Conservation (phyloP, 352 stramenopile genomes). For the Phytophthora gonapodyides region DNA sequence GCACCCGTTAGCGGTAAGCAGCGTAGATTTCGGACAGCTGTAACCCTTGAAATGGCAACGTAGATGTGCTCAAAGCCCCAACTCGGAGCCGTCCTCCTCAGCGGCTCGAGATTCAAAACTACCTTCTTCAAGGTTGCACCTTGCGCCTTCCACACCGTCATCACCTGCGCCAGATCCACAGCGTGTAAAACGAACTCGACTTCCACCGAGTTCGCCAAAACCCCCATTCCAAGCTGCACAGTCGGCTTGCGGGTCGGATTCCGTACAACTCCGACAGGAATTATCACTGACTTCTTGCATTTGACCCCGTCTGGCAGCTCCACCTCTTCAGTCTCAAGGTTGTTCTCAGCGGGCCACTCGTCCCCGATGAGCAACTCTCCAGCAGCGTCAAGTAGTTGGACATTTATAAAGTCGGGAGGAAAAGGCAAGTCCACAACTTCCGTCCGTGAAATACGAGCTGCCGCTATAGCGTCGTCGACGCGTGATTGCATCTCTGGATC, state of each 20-base stretch:
- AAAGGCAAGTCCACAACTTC: slow-evolving; percentile 10
- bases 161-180: slow-evolving; percentile 23
- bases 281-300: slow-evolving; percentile 9
- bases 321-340: slow-evolving; percentile 17
- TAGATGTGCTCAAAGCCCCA: slow-evolving; percentile 23
- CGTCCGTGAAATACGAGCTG: not conserved
- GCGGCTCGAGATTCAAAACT: slow-evolving; percentile 12
- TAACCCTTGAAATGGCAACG: slow-evolving; percentile 15
- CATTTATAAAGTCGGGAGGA: slow-evolving; percentile 17
- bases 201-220: not conserved
- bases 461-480: not conserved
- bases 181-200: slow-evolving; percentile 14
- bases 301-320: not conserved
- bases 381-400: not conserved
- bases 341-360: slow-evolving; percentile 3
- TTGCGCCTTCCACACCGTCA: slow-evolving; percentile 32
- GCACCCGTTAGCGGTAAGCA: slow-evolving; percentile 10
- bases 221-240: slow-evolving; percentile 5
- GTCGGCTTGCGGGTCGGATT: not conserved
- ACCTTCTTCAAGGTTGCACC: slow-evolving; percentile 21
- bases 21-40: not conserved
- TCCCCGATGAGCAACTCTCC: not conserved
- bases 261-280: slow-evolving; percentile 12
- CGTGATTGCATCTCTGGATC: not conserved
- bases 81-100: not conserved